Percentiles rank a stretch among this genome's conserved stretches.
Evolutionary conservation across 192 early-diverging fungal species (phyloP).

Genomic region (Irineochytrium annulatum): DNA sequence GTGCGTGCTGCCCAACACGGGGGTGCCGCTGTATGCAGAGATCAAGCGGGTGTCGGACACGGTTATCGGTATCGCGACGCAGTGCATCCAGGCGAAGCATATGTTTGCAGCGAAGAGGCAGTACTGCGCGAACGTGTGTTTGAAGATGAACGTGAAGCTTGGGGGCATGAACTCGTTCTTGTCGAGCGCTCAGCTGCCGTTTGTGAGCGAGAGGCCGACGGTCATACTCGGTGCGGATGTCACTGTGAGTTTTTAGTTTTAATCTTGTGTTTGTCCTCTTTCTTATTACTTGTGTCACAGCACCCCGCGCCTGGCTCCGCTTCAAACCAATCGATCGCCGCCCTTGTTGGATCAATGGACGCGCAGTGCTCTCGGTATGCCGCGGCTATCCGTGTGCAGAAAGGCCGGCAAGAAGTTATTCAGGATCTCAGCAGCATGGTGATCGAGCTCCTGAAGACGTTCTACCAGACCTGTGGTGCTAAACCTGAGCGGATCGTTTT

Average conservation of each 20-base stretch:
- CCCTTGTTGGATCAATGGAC: constrained; percentile 58
- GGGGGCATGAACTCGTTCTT: constrained; percentile 83
- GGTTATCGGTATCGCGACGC: constrained; percentile 81
- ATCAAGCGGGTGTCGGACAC: constrained; percentile 89
- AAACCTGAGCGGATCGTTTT: constrained; percentile 59
- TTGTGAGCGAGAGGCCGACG: constrained; percentile 69
- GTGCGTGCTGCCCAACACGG: constrained; percentile 78
- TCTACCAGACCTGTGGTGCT: constrained; percentile 51
- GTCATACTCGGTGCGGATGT: constrained; percentile 90
- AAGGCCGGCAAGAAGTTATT: constrained; percentile 46
- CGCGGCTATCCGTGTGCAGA: constrained; percentile 49
- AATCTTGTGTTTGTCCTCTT: background rate
- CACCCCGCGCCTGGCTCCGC: constrained; percentile 50
- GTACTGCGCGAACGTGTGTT: constrained; percentile 92
- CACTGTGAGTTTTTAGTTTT: constrained; percentile 39
- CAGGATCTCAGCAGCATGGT: constrained; percentile 50
- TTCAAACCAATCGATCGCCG: constrained; percentile 55
- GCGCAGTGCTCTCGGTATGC: constrained; percentile 57
- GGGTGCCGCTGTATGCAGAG: constrained; percentile 73
- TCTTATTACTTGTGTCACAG: constrained; percentile 11
- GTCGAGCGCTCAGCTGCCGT: constrained; percentile 53
- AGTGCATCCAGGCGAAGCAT: constrained; percentile 85
- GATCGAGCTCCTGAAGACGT: constrained; percentile 52
- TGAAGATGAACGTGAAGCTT: constrained; percentile 93
- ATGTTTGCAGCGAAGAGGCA: constrained; percentile 72